A percentile compares a stretch with the other conserved stretches of the same genome.
These are phyloP conservation scores for Pyrenophora teres DNA, from an alignment of 2,329 filamentous ascomycete genomes.

Conservation along the genomic window DNA sequence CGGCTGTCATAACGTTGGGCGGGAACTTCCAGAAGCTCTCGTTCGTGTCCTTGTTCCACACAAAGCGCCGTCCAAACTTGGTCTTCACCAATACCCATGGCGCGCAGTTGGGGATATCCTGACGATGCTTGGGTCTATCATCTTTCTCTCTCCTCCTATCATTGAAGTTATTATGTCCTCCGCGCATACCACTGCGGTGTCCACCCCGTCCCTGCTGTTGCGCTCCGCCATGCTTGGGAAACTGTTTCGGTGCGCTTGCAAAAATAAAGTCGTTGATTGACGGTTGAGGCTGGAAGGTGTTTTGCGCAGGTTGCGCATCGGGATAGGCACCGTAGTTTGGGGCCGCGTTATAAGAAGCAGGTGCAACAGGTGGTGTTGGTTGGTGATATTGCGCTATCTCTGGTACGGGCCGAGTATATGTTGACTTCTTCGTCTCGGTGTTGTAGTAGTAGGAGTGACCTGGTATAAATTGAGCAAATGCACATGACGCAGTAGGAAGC, in stretches of 20 bases:
- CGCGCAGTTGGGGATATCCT: conserved; percentile 76
- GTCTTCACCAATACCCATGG: conserved; percentile 95
- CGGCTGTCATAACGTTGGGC: conserved; percentile 77
- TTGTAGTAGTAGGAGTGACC: conserved; percentile 92
- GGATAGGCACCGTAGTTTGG: conserved; percentile 13
- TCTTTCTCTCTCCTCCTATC: conserved; percentile 68
- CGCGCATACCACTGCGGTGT: conserved; percentile 44
- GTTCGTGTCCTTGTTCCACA: conserved; percentile 83
- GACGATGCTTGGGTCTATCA: conserved; percentile 81
- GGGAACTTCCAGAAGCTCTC: conserved; percentile 96
- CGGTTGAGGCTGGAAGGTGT: conserved; percentile 40
- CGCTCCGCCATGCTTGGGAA: conserved; percentile 19
- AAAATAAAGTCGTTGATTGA: conserved; percentile 59
- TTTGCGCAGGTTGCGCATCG: conserved; percentile 52
- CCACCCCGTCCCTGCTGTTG: conserved; percentile 37
- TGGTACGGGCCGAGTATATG: conserved; percentile 72
- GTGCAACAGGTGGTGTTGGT: conserved; percentile 5
- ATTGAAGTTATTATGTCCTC: conserved; percentile 61
- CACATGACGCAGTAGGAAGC: conserved; percentile 22
- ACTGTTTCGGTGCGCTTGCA: conserved; percentile 30
- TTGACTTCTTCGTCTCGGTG: conserved; percentile 78
- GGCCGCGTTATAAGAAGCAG: conserved; percentile 9
- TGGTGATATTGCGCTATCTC: conserved; percentile 11
- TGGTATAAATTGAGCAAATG: conserved; percentile 33
- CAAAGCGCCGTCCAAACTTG: conserved; percentile 85